Evolutionary conservation across 202 grass and related monocot genomes (phyloP), one percentile per base, ranked within the genome.

Genomic region (Elaeis oleifera): DNA sequence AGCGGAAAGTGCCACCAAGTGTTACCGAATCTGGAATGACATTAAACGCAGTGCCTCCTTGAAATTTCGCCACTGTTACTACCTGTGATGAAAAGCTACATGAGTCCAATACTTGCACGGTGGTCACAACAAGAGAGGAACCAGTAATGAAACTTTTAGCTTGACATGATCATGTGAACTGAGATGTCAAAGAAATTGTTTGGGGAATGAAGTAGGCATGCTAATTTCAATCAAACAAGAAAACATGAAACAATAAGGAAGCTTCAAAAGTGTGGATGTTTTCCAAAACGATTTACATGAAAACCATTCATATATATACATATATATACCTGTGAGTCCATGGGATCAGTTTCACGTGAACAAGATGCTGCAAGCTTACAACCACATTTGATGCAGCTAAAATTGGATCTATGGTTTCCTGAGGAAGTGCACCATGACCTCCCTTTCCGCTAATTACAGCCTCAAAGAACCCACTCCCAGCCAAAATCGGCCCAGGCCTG

Each of bases 21-120:
- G 85, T 83, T 36, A 95, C 89, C 4, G 85, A 95, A 89, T 95
- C 82, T 36, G 89, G 89, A 63, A 95, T 95, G n/a, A 95, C 89
- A 78, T 95, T 95, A 81, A 85, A 95, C 78, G 85, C 85, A 29
- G 76, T 82, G 60, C 89, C 89, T 71, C 89, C 89, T 85, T 89
- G 89, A 81, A 95, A 95, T 63, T 95, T 89, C 49, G 81, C 85
- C 58, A 95, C 82, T 66, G 89, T 89, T 61, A 95, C 82, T 49
- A 95, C 89, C 89, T 95, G 76, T 13, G 73, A 64, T 51, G 31
- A 51, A 75, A 64, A 60, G 32, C 32, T 11, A 36, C 32, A 9
- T 36, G 8, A 36, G 2, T 36, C 32, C 32, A 1, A 9, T 9
- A 11, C 32, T 36, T 36, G 7, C 6, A 36, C 6, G 1, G 32